Percentiles rank a stretch among this genome's conserved stretches.
These are phyloP conservation scores for Paramecium bursaria DNA, from an alignment of 73 alveolate species.

Conservation along the genomic window DNA sequence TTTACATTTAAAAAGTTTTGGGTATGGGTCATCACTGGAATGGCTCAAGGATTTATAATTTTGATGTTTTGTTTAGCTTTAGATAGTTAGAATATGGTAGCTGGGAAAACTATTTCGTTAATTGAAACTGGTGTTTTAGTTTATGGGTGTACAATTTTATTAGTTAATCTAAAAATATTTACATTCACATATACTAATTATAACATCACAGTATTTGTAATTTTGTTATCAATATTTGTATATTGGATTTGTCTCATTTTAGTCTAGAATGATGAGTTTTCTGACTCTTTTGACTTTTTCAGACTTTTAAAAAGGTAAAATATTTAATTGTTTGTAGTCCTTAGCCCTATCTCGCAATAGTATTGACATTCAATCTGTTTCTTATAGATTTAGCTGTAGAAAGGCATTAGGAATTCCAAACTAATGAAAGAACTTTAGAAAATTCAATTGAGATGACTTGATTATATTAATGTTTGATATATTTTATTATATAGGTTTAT, in stretches of 20 bases:
- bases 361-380: slow-evolving; percentile 18
- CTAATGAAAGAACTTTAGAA: not conserved
- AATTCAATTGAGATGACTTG: slow-evolving; percentile 43
- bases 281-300: slow-evolving; percentile 24
- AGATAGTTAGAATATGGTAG: not conserved
- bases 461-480: too few relatives aligned
- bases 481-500: too few relatives aligned
- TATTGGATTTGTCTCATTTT: slow-evolving; percentile 33
- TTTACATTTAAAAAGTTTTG: slow-evolving; percentile 56
- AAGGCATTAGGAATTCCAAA: slow-evolving; percentile 23
- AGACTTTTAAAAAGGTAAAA: slow-evolving; percentile 21
- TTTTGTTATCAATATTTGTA: slow-evolving; percentile 10
- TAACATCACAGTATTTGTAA: slow-evolving; percentile 38
- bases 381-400: slow-evolving; percentile 34
- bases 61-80: not conserved
- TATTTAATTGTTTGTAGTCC: slow-evolving; percentile 28
- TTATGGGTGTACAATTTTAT: slow-evolving; percentile 8
- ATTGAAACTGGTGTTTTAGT: slow-evolving; percentile 44
- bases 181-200: slow-evolving; percentile 59
- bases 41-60: slow-evolving; percentile 39
- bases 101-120: slow-evolving; percentile 43
- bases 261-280: not conserved
- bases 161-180: slow-evolving; percentile 47
- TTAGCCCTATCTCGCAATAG: not conserved
- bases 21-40: slow-evolving; percentile 67